Base-by-base conservation (phyloP, 1,284 basidiomycete species). In the Boletus semigastroideus region DNA sequence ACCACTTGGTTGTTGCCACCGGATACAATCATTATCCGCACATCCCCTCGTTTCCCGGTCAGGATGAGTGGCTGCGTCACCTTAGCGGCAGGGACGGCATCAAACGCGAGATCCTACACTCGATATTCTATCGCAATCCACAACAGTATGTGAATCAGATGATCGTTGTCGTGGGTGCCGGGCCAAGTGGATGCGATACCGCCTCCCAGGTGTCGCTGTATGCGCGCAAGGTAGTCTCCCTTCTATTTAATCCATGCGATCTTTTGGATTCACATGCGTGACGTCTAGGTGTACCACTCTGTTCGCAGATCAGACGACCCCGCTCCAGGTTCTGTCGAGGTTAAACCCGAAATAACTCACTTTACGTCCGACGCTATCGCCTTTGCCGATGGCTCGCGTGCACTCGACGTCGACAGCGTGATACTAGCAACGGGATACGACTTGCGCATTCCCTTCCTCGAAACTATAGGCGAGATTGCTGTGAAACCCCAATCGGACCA, bases 381-480 rank as follows among this genome's bases (percentile, higher is more conserved):
- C 9, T 80, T 84, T 56, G 61, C 59, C 0, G 80, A 83, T 55
- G 76, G 74, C 5, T 73, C 75, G 1, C 56, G 60, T 0, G 55
- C 70, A 1, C 38, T 53, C 14, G 69, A 74, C 36, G 72, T 80
- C 20, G 79, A 83, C 52, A 58, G 72, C 3, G 64, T 84, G 25
- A 63, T 83, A 33, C 71, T 82, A 10, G 81, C 68, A 0, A 83
- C 80, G 0, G 82, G 82, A 6, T 84, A 83, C 55, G 74, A 82
- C 49, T 56, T 76, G 49, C 73, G 71, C 30, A 68, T 80, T 8
- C 80, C 80, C 0, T 83, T 83, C 67, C 73, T 84, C 16, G 74
- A 76, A 38, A 58, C 53, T 14, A 65, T 73, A 41, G 64, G 71
- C 34, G 65, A 65, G 30, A 1, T 56, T 34, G 46, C 52, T 20